These are phyloP conservation scores for Hyphodiscus sp. DNA, from an alignment of 2,329 filamentous ascomycete genomes.

Conservation along the genomic window DNA sequence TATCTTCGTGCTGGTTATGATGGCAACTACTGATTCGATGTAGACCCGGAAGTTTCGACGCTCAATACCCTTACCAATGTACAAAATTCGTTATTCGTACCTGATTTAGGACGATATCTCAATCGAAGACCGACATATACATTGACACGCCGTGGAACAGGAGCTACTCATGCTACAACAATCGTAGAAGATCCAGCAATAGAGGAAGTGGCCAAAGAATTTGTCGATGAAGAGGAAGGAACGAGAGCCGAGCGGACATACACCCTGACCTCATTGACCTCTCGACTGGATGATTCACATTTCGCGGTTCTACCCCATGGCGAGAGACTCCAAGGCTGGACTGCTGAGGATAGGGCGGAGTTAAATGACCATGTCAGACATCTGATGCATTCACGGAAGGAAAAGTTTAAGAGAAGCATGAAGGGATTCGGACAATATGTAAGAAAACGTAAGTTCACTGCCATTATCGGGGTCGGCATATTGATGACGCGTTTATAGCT, in stretches of 20 bases:
- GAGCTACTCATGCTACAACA: constrained; percentile 4
- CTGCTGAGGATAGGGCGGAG: constrained; percentile 63
- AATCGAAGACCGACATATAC: constrained; percentile 77
- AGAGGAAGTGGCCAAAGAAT: constrained; percentile 10
- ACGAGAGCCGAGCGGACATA: constrained; percentile 1
- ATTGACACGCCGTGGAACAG: constrained; percentile 46
- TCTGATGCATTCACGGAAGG: constrained; percentile 75
- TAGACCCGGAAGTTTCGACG: constrained; percentile 53
- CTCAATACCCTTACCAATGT: constrained; percentile 82
- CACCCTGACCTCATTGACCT: constrained; percentile 54
- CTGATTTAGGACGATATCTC: constrained; percentile 67
- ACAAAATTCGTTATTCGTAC: constrained; percentile 83
- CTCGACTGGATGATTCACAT: constrained; percentile 59
- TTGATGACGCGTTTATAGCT: constrained; percentile 36
- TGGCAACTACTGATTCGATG: constrained; percentile 4
- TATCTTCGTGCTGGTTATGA: not conserved
- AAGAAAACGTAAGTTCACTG: constrained; percentile 49
- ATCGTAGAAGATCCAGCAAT: constrained; percentile 5
- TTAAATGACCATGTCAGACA: constrained; percentile 81
- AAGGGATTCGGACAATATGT: constrained; percentile 78
- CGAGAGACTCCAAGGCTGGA: constrained; percentile 67
- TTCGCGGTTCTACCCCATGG: constrained; percentile 78
- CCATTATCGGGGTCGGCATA: constrained; percentile 1
- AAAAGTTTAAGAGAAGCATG: constrained; percentile 72
- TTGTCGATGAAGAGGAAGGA: not conserved